A percentile compares a stretch with the other conserved stretches of the same genome.
phyloP scores from a whole-genome alignment of 2,329 filamentous ascomycete species.

The Diatrype stigma region DNA sequence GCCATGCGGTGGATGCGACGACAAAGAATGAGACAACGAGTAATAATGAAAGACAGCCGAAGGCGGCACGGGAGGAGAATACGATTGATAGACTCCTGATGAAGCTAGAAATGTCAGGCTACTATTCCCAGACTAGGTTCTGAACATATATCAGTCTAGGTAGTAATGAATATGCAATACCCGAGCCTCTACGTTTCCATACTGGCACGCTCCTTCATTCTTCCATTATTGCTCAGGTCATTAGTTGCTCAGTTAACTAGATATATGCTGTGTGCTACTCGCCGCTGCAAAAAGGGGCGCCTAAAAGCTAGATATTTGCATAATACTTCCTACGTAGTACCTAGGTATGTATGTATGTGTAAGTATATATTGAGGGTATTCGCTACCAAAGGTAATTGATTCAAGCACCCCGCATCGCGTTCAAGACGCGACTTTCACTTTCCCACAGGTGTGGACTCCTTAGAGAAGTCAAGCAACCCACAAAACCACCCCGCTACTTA shows the following conservation, averaged over 20 bases:
- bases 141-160: constrained; percentile 13
- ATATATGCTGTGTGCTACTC: too few relatives aligned
- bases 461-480: neutral
- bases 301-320: too few relatives aligned
- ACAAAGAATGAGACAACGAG: constrained; percentile 19
- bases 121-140: constrained; percentile 44
- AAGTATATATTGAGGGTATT: too few relatives aligned
- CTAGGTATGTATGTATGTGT: too few relatives aligned
- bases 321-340: neutral
- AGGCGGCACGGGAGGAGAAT: constrained; percentile 43
- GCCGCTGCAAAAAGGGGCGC: too few relatives aligned
- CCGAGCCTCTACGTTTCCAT: too few relatives aligned
- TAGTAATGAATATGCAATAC: too few relatives aligned
- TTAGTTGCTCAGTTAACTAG: too few relatives aligned
- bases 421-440: constrained; percentile 6
- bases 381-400: too few relatives aligned
- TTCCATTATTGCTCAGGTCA: too few relatives aligned
- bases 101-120: constrained; percentile 66
- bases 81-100: constrained; percentile 65
- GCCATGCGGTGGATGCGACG: constrained; percentile 33
- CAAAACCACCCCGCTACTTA: constrained; percentile 5
- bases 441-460: too few relatives aligned
- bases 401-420: constrained; percentile 17
- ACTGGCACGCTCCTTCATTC: too few relatives aligned
- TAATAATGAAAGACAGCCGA: constrained; percentile 34